Evolutionary conservation across 1,139 yeast species (phyloP), one percentile per base, ranked within the genome.

Genomic region (Candida albicans): DNA sequence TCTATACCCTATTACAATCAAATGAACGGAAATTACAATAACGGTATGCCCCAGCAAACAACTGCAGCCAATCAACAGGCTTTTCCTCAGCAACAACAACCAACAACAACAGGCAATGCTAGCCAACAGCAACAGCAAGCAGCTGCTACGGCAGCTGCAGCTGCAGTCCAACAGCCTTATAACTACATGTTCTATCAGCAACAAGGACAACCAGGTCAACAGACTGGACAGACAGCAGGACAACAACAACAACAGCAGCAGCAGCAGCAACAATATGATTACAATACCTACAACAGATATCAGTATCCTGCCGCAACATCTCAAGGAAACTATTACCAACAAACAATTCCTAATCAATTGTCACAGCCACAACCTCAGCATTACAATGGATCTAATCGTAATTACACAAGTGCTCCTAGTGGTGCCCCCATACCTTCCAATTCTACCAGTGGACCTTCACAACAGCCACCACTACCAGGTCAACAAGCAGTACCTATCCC

Each of bases 111-210:
- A 8, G 30, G 26, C 15, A 32, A 36, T 15, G 5, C 39, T 15
- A 9, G 30, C 31, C 37, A 34, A 28, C 34, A 33, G 36, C 46
- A 30, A 24, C 40, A 35, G 27, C 54, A 46, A 33, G 45, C 41
- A 18, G 22, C 22, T 4, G 22, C 22, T 5, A 5, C 5, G 22
- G 22, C 22, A 3, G 22, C 22, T 5, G 22, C 22, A 4, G 22
- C 22, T n/a, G 32, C 14, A 13, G 54, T 50, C 6, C 52, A 53
- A 42, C 58, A 51, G 37, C 50, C 55, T 15, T 56, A 58, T 11
- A 57, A 58, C 40, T 57, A 58, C 40, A 50, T 54, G 56, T 56
- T 55, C 41, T 59, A 59, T 41, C 61, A 57, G 42, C 52, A 48
- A 37, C 35, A 41, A 10, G 44, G 58, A 18, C 52, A 46, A 32